A percentile compares a stretch with the other conserved stretches of the same genome.
Evolutionary conservation across 495 filamentous ascomycete genomes (phyloP).

Genomic region (Hyaloscypha bicolor): DNA sequence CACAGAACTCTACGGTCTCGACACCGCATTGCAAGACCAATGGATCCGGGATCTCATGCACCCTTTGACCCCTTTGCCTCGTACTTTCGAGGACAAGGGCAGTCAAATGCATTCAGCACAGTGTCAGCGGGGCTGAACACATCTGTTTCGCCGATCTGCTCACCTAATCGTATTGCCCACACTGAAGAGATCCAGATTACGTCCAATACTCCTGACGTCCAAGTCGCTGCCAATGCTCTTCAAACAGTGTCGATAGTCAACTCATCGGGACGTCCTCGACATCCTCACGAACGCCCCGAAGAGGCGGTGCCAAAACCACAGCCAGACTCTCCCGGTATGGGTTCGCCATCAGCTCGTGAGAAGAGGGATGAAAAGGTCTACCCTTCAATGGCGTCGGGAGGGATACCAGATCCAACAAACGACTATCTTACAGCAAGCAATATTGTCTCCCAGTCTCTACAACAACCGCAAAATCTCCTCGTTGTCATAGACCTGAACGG

Average conservation of each 20-base stretch:
- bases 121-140: background rate
- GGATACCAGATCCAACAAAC: slow-evolving; percentile 46
- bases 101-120: background rate
- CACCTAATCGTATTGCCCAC: background rate
- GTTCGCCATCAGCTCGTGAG: slow-evolving; percentile 4
- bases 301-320: background rate
- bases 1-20: background rate
- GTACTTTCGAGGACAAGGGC: background rate
- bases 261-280: background rate
- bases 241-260: slow-evolving; percentile 2
- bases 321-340: background rate
- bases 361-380: slow-evolving; percentile 27
- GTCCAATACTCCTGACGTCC: background rate
- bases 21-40: background rate
- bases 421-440: slow-evolving; percentile 42
- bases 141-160: background rate
- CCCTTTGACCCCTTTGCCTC: background rate
- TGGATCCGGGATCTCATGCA: background rate
- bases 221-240: background rate
- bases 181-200: background rate
- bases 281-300: background rate
- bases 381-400: slow-evolving; percentile 48
- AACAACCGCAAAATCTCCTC: slow-evolving; percentile 54
- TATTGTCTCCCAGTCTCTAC: slow-evolving; percentile 26
- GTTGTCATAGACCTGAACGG: slow-evolving; percentile 93